Conservation (phyloP, 106 monocot genomes). For the Cymbidium sinense region DNA sequence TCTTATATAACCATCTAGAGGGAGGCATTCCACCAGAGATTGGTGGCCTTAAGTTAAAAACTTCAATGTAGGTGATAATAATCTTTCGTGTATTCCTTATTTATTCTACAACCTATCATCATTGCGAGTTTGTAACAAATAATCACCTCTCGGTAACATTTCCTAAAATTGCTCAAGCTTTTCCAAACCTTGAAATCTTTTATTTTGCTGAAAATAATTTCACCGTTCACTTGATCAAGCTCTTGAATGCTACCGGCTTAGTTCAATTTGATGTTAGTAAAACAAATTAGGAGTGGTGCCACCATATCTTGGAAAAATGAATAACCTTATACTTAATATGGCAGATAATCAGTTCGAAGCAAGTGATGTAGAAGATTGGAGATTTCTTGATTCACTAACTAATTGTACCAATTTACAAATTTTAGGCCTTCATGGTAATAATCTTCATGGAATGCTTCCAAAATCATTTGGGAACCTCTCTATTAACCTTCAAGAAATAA, state of each 20-base stretch:
- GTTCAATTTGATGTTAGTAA: constrained; percentile 2
- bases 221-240: not conserved
- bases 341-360: constrained; percentile 9
- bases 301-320: constrained; percentile 10
- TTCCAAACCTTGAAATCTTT: not conserved
- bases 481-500: not conserved
- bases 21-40: constrained; percentile 15
- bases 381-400: constrained; percentile 15
- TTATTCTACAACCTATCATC: constrained; percentile 10
- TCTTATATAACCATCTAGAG: constrained; percentile 12
- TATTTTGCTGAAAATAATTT: not conserved
- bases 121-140: constrained; percentile 1
- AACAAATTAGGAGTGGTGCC: constrained; percentile 17
- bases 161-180: constrained; percentile 10
- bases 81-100: constrained; percentile 24
- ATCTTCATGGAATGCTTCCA: constrained; percentile 15
- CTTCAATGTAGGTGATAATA: not conserved
- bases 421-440: constrained; percentile 8
- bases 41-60: not conserved
- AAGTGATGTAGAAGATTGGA: constrained; percentile 9
- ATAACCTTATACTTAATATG: constrained; percentile 4
- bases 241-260: not conserved
- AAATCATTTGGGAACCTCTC: not conserved
- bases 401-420: constrained; percentile 15
- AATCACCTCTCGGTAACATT: constrained; percentile 22